Evolutionary conservation across 1,139 yeast species (phyloP).

Genomic region (Pichia cactophila): DNA sequence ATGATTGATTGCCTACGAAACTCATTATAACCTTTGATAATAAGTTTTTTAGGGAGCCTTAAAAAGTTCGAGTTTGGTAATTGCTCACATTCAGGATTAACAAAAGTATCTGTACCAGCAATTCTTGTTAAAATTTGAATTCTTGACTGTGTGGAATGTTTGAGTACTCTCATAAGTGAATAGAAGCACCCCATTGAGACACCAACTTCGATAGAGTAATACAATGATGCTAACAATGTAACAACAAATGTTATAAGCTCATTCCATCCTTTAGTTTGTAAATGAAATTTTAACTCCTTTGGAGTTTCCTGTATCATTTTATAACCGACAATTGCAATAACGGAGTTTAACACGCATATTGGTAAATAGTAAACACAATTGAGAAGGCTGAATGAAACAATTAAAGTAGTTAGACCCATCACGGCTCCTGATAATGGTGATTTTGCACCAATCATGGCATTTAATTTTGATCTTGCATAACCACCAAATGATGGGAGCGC

Average conservation of each 20-base stretch:
- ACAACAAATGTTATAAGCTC: slow-evolving; percentile 70
- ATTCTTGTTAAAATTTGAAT: slow-evolving; percentile 82
- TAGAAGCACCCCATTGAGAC: slow-evolving; percentile 78
- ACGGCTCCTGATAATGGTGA: slow-evolving; percentile 79
- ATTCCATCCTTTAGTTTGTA: slow-evolving; percentile 64
- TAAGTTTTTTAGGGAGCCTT: slow-evolving; percentile 13
- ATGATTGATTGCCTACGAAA: slow-evolving; percentile 21
- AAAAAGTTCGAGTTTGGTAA: slow-evolving; percentile 8
- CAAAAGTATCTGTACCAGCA: slow-evolving; percentile 68
- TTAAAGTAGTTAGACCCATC: slow-evolving; percentile 65
- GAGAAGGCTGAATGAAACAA: slow-evolving; percentile 56
- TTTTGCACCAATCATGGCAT: slow-evolving; percentile 77
- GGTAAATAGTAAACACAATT: slow-evolving; percentile 70
- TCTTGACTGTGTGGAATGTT: slow-evolving; percentile 79
- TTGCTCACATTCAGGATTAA: slow-evolving; percentile 59
- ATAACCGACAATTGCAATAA: slow-evolving; percentile 73
- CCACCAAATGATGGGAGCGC: slow-evolving; percentile 95
- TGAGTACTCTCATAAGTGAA: slow-evolving; percentile 72
- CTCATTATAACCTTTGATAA: slow-evolving; percentile 28
- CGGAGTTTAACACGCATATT: slow-evolving; percentile 70
- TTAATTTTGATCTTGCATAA: slow-evolving; percentile 86
- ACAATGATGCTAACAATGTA: slow-evolving; percentile 64
- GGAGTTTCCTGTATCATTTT: slow-evolving; percentile 85
- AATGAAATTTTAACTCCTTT: slow-evolving; percentile 64
- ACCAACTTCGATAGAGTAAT: slow-evolving; percentile 85